These are phyloP conservation scores for Fraxinus cuspidata DNA, from an alignment of 257 asterid species.

Conservation along the genomic window DNA sequence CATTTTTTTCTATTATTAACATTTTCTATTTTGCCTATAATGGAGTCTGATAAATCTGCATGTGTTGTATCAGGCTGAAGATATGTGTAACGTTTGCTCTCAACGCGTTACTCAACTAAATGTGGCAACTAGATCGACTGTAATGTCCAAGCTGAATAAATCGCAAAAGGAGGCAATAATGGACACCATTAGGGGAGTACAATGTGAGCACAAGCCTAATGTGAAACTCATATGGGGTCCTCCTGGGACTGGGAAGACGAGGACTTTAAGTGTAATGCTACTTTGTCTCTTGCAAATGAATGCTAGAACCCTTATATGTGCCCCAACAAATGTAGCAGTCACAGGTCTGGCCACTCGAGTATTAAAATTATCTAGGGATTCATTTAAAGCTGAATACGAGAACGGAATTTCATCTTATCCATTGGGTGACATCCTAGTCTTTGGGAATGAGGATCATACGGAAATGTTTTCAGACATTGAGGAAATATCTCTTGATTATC, in stretches of 20 bases:
- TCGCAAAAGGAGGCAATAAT: constrained; percentile 31
- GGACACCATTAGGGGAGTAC: constrained; percentile 12
- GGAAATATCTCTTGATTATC: constrained; percentile 35
- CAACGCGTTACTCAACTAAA: background rate
- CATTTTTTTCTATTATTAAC: background rate
- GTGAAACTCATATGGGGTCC: constrained; percentile 58
- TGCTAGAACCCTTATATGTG: constrained; percentile 51
- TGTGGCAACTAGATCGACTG: background rate
- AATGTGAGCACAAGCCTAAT: constrained; percentile 26
- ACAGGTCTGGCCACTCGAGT: constrained; percentile 53
- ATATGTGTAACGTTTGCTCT: constrained; percentile 10
- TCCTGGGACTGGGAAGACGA: constrained; percentile 70
- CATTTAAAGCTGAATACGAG: constrained; percentile 25
- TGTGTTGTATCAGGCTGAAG: constrained; percentile 17
- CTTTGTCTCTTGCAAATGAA: constrained; percentile 42
- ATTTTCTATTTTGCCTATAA: background rate
- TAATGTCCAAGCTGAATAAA: constrained; percentile 21
- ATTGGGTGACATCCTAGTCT: constrained; percentile 38
- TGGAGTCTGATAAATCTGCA: background rate
- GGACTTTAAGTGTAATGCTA: constrained; percentile 42
- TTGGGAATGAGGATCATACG: constrained; percentile 33
- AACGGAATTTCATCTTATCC: constrained; percentile 18
- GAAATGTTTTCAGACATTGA: constrained; percentile 31
- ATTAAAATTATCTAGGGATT: constrained; percentile 28
- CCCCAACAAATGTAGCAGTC: constrained; percentile 68